Conservation (phyloP, 2,329 filamentous ascomycete genomes). For the Talaromyces sp. region DNA sequence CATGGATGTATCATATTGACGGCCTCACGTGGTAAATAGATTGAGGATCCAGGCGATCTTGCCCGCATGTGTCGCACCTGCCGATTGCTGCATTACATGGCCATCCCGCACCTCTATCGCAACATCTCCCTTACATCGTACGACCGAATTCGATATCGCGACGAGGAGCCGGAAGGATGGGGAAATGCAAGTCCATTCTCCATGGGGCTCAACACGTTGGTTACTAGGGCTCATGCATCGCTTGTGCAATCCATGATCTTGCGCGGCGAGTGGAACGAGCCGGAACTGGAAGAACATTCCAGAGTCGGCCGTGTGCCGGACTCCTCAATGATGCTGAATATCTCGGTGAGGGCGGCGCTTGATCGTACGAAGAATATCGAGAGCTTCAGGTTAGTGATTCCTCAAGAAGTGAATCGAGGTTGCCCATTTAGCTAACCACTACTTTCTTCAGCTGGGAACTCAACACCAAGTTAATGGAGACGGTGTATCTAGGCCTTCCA, state of each 20-base stretch:
- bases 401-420: background rate
- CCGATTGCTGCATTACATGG: constrained; percentile 64
- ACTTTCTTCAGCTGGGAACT: constrained; percentile 54
- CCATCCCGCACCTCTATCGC: constrained; percentile 60
- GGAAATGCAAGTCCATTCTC: constrained; percentile 63
- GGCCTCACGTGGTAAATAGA: constrained; percentile 34
- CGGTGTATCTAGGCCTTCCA: constrained; percentile 58
- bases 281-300: constrained; percentile 58
- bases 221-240: constrained; percentile 54
- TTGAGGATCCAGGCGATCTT: constrained; percentile 59
- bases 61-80: constrained; percentile 61
- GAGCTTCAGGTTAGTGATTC: constrained; percentile 49
- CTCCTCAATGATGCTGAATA: constrained; percentile 63
- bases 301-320: constrained; percentile 60
- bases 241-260: constrained; percentile 56
- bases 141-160: constrained; percentile 57
- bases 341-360: constrained; percentile 57
- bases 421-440: background rate
- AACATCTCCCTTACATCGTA: constrained; percentile 58
- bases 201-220: constrained; percentile 62
- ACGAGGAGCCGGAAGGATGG: constrained; percentile 59
- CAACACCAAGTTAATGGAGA: constrained; percentile 59
- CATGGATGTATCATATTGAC: background rate
- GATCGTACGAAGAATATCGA: constrained; percentile 59
- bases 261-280: constrained; percentile 58